Evolutionary conservation across 1,139 yeast species (phyloP), one percentile per base, ranked within the genome.

Genomic region (Protomyces gravidus): DNA sequence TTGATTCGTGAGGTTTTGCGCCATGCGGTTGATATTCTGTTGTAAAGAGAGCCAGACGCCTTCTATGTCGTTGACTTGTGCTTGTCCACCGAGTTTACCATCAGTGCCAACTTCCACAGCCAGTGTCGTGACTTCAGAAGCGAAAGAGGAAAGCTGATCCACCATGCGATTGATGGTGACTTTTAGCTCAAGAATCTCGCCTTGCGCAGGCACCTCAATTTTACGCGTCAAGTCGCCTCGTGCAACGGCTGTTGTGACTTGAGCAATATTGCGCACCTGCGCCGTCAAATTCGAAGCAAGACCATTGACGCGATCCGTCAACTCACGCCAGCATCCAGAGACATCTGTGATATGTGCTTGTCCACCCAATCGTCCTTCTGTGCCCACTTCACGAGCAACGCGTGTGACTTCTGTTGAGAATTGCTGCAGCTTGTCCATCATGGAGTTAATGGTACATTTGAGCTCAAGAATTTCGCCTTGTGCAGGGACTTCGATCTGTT

Each of bases 41-140:
- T 95, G 88, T 48, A 88, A 87, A 47, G 89, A 95, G 68, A 86
- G 87, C 95, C 95, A 88, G 7, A 94, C 90, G 55, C 96, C 96
- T 73, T 87, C 95, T 28, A 88, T 95, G 71, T 87, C 95, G 67
- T 86, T 89, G 17, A 88, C 95, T 70, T 86, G 86, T 2, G 95
- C 95, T 71, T 88, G 95, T 23, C 95, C 95, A 53, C 96, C 96
- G 64, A 88, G 75, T 62, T 86, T 85, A 73, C 96, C 96, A 66
- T 86, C 83, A 2, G 95, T 88, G 68, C 96, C 96, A 65, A 88
- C 95, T 69, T 88, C 90, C 28, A 94, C 80, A 1, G 95, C 90
- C 63, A 88, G 78, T 1, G 92, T 86, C 1, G 95, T 86, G 36
- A 88, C 95, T 68, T 87, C 95, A 60, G 85, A 79, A n/a, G 95